Base-by-base conservation (phyloP, 164 flowering plant genomes). In the Houttuynia cordata region DNA sequence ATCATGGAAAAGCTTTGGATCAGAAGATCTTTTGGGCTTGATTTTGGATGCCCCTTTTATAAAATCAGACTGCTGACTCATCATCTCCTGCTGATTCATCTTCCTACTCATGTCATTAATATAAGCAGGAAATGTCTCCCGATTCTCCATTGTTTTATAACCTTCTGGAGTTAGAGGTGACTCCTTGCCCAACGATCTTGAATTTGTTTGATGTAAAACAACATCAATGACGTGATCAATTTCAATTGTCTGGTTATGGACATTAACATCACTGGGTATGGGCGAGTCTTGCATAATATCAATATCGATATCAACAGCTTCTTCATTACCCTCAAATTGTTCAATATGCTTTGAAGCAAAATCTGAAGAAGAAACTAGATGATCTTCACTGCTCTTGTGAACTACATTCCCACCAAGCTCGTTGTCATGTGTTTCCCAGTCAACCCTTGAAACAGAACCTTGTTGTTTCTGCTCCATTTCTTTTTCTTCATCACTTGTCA, bases 401-500 rank as follows among this genome's bases (percentile, higher is more conserved):
- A 42, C 52, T 23, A 60, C 80, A 67, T 69, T 72, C 51, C 68
- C 78, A 51, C 59, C 61, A 56, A 66, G 64, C 50, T 68, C 68
- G 12, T 67, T 69, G 66, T 76, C 76, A 56, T 58, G 63, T 62
- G 63, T 68, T 10, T 59, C 69, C 62, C 18, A 54, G 5, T 54
- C 57, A 15, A 54, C 34, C 12, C 41, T 71, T n/a, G 70, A 70
- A 24, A 62, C 82, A 52, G 76, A 54, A 23, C 64, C 58, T 55
- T 59, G 76, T 61, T 73, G 53, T 59, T 75, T 78, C 30, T 70
- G 70, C 62, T 76, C 81, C 25, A 80, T 73, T 40, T 58, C 86
- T 74, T 82, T 86, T 51, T 90, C 96, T 78, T 84, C 96, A 54
- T 87, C 97, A 69, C 90, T 79, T 24, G 79, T 70, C 82, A 91